Base-by-base conservation (phyloP, 192 early-diverging fungal genomes). In the Entophlyctis helioformis region DNA sequence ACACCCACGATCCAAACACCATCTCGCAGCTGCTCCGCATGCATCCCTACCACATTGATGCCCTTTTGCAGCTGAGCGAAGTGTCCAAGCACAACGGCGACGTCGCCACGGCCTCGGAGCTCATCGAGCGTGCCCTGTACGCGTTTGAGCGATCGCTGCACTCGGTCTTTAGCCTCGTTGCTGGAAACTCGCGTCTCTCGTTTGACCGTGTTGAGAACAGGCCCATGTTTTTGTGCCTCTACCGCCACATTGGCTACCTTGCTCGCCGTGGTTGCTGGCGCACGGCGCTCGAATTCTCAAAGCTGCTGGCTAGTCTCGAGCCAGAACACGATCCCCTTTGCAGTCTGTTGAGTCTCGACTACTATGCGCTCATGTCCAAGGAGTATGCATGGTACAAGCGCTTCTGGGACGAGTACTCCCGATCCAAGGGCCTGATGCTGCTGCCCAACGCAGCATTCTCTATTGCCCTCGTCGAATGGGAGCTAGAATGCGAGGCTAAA, bases 181-280 rank as follows among this genome's bases (percentile, higher is more conserved):
- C 54, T 6, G 67, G 86, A 60, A 53, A 60, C 56, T 66, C 69
- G 2, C 63, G 84, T n/a, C 48, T 96, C 41, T 63, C 71, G 11
- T 96, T 83, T 46, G 56, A 71, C 46, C 59, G 69, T 7, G 69
- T 80, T 25, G 87, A 91, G 64, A 92, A 89, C 36, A 71, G 72
- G 47, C 41, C 81, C 9, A 77, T 91, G 54, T 87, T 82, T 48
- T 41, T 91, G 47, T 87, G 84, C 0, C 45, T 96, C 21, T 85
- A 83, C 51, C 67, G 86, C 11, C 89, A 96, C 31, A 80, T 92
- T 40, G 78, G 83, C 57, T 89, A 83, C 52, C 53, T 91, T 51
- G 71, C 81, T 20, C 69, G 89, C n/a, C 69, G 84, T 39, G 90
- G 92, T 12, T 92, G 89, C 61, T 96, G 92, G 92, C 61, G 87